Evolutionary conservation across 495 filamentous ascomycete genomes (phyloP), one percentile per base, ranked within the genome.

Genomic region (Penicillium ucsense): DNA sequence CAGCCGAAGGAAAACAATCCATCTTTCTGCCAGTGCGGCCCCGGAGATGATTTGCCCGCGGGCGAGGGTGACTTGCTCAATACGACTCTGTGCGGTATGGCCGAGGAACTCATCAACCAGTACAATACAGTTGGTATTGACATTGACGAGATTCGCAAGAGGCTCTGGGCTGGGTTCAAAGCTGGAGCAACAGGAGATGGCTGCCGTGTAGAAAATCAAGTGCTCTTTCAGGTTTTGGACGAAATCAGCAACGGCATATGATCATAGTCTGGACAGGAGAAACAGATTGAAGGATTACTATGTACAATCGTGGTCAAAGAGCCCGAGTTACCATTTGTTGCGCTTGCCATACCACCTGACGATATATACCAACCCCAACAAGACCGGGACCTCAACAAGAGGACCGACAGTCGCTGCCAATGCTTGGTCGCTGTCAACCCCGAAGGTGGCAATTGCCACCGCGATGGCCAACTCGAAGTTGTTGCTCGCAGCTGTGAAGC

Each of bases 381-480:
- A 20, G 20, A 48, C 46, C 27, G 46, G 46, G 5, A 48, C 46
- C 33, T 48, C 46, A 4, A 48, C 46, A 32, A 48, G 34, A 4
- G 46, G 46, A 4, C 90, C 90, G 1, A 95, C 89, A 2, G 89
- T 95, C 10, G 85, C 74, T 12, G 90, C 89, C 34, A 95, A 67
- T 1, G 89, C 90, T 62, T 95, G 86, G 38, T 90, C 82, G 56
- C 83, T 88, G 29, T 81, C 67, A 1, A 85, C 75, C 0, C 90
- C 89, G 67, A 84, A 95, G 2, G 83, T 81, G 3, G 89, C 86
- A 3, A 95, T 81, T 2, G 87, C 89, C 3, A 95, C 89, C 2
- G 90, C 90, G 65, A 95, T 94, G 1, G 90, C 89, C 27, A 95
- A 63, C 71, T 95, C 90, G 56, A 96, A 95, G 56, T 95, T 95